A percentile compares a stretch with the other conserved stretches of the same genome.
Evolutionary conservation across 345 rosid genomes (phyloP).

Genomic region (Boechera stricta): DNA sequence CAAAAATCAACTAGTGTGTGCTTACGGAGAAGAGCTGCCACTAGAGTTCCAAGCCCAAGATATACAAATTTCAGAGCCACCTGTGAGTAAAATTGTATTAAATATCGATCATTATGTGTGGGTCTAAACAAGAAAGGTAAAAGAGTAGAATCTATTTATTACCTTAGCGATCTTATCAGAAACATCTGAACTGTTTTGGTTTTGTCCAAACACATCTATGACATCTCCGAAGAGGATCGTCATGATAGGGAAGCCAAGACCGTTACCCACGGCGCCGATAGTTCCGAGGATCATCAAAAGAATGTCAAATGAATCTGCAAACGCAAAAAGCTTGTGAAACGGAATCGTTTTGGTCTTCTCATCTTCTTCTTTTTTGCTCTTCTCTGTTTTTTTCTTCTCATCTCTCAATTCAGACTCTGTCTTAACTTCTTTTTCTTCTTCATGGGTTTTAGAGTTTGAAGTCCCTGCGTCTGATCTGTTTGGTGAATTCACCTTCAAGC

Average conservation of each 20-base stretch:
- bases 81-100: constrained; percentile 32
- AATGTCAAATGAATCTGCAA: constrained; percentile 62
- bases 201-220: constrained; percentile 55
- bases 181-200: constrained; percentile 46
- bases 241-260: constrained; percentile 70
- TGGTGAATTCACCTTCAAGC: constrained; percentile 10
- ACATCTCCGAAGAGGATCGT: constrained; percentile 60
- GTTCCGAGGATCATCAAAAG: constrained; percentile 66
- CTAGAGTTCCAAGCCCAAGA: constrained; percentile 60
- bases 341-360: constrained; percentile 44
- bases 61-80: constrained; percentile 65
- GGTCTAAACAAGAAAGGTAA: constrained; percentile 5
- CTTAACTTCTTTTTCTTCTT: constrained; percentile 21
- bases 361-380: constrained; percentile 28
- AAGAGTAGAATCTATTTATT: constrained; percentile 6
- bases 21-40: constrained; percentile 76
- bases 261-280: constrained; percentile 62
- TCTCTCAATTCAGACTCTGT: constrained; percentile 4
- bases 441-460: constrained; percentile 30
- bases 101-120: constrained; percentile 10
- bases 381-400: constrained; percentile 6
- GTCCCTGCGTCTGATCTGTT: constrained; percentile 24
- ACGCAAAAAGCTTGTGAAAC: constrained; percentile 63
- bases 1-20: neutral
- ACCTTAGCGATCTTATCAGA: constrained; percentile 55